A percentile compares a stretch with the other conserved stretches of the same genome.
These are phyloP conservation scores for Coemansia sp. DNA, from an alignment of 192 early-diverging fungal genomes.

Conservation along the genomic window DNA sequence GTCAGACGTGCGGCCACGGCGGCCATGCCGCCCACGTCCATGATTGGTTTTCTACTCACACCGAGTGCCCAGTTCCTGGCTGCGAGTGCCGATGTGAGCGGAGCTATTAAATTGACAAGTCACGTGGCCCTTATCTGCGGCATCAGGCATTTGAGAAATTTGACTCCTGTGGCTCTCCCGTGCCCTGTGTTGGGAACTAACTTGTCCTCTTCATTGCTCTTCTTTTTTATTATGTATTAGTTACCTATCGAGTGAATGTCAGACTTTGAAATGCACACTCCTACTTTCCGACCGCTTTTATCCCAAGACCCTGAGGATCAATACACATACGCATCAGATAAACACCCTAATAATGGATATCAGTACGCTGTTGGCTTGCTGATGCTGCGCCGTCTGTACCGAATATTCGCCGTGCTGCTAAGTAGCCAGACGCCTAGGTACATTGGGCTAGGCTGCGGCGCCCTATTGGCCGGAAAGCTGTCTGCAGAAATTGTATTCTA, in stretches of 20 bases:
- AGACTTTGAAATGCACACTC: constrained; percentile 8
- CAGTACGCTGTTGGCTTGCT: constrained; percentile 37
- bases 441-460: constrained; percentile 30
- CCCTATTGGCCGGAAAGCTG: constrained; percentile 34
- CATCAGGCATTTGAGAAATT: not conserved
- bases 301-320: not conserved
- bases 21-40: constrained; percentile 90
- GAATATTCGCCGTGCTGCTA: constrained; percentile 22
- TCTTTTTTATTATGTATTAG: not conserved
- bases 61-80: constrained; percentile 88
- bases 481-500: constrained; percentile 57
- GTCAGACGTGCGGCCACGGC: constrained; percentile 95
- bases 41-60: constrained; percentile 88
- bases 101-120: constrained; percentile 14
- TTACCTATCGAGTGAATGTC: not conserved
- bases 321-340: not conserved
- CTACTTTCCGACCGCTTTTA: not conserved
- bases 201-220: not conserved
- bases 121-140: not conserved
- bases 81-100: constrained; percentile 61
- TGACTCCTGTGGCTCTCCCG: not conserved
- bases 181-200: not conserved
- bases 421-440: constrained; percentile 7
- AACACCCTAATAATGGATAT: not conserved
- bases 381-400: constrained; percentile 29